These are phyloP conservation scores for Papilionanthe hybrid DNA, from an alignment of 116 monocot genomes.

Conservation along the genomic window DNA sequence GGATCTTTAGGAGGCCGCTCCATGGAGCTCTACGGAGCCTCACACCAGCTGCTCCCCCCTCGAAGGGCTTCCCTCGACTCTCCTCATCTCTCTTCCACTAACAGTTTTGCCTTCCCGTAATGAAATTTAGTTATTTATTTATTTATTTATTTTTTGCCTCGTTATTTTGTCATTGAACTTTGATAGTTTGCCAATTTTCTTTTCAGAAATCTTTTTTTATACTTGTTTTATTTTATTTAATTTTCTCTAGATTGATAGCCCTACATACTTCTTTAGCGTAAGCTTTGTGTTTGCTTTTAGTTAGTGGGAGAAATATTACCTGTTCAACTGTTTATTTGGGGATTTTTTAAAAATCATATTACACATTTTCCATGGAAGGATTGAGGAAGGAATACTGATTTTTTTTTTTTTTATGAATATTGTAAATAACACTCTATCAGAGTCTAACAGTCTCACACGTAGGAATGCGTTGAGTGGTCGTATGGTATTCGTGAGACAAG, in stretches of 20 bases:
- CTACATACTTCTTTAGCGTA: not conserved
- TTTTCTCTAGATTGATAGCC: not conserved
- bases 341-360: not conserved
- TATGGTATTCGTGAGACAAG: not conserved
- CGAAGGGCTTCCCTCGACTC: not conserved
- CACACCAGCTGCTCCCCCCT: not conserved
- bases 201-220: not conserved
- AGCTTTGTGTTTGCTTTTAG: not conserved
- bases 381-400: not conserved
- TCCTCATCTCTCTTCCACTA: not conserved
- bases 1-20: not conserved
- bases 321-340: not conserved
- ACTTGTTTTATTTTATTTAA: not conserved
- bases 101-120: slow-evolving; percentile 5
- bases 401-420: not conserved
- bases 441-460: not conserved
- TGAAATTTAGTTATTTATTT: not conserved
- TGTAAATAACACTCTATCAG: not conserved
- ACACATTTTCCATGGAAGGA: not conserved
- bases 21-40: slow-evolving; percentile 6
- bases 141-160: not conserved
- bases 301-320: not conserved
- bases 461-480: not conserved
- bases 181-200: not conserved
- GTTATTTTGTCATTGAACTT: not conserved